A percentile compares a stretch with the other conserved stretches of the same genome.
Conservation (phyloP, 805 yeast genomes). For the Debaryomyces prosopidis region DNA sequence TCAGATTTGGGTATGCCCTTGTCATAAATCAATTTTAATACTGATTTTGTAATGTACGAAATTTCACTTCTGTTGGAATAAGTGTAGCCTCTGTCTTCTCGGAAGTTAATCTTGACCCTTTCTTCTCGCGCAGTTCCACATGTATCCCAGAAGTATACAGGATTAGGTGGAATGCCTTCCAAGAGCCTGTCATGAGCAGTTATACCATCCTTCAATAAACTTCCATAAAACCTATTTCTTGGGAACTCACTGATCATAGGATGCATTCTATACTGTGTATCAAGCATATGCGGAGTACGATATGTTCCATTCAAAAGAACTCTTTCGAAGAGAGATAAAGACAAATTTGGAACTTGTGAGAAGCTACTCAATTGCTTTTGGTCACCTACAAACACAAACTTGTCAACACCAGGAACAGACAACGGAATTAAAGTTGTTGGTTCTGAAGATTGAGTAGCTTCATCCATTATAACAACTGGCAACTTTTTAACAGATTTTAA, state of each 20-base stretch:
- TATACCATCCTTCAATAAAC: constrained; percentile 58
- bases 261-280: constrained; percentile 70
- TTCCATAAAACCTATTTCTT: constrained; percentile 49
- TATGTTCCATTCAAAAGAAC: constrained; percentile 62
- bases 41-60: constrained; percentile 43
- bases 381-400: constrained; percentile 73
- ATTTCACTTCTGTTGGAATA: constrained; percentile 59
- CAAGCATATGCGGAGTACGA: constrained; percentile 63
- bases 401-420: constrained; percentile 65
- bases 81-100: constrained; percentile 57
- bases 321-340: constrained; percentile 69
- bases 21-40: constrained; percentile 53
- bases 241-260: constrained; percentile 64
- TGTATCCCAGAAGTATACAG: constrained; percentile 64
- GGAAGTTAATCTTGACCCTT: constrained; percentile 47
- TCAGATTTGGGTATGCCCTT: constrained; percentile 50
- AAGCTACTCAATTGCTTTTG: constrained; percentile 74
- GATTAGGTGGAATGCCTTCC: constrained; percentile 47
- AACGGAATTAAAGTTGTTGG: constrained; percentile 71
- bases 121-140: constrained; percentile 47
- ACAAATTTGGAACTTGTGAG: constrained; percentile 65
- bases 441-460: constrained; percentile 75
- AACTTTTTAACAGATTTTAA: constrained; percentile 53
- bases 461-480: constrained; percentile 78
- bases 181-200: constrained; percentile 49